Evolutionary conservation across 768 basidiomycete genomes (phyloP), one percentile per base, ranked within the genome.

Genomic region (Macrolepiota albuminosa): DNA sequence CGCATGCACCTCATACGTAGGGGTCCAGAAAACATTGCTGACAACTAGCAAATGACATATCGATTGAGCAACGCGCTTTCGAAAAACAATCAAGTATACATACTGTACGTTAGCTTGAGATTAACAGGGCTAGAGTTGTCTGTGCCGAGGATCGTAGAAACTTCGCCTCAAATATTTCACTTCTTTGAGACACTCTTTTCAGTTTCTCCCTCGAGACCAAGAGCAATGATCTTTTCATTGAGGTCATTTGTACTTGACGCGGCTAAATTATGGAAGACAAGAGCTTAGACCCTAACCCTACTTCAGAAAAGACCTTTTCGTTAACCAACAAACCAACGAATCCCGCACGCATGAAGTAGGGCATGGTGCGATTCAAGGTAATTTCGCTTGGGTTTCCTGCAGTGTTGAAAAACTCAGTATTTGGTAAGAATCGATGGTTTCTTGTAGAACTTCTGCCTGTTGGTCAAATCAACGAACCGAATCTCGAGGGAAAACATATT

Each of bases 401-500:
- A 2, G 7, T 9, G 40, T 4, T 3, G 40, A 13, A 31, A 14
- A 37, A 37, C 29, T 54, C 2, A 39, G 52, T n/a, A 4, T 6
- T 16, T 21, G 51, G 56, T 47, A 43, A 93, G 92, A 95, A 94
- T 70, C 84, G 93, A 40, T 94, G 93, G 90, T 73, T 95, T 11
- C 84, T 96, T 36, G 86, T 94, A 57, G 93, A 96, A 72, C 87
- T 95, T 67, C 81, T 95, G 40, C 75, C 80, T 1, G 70, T 82
- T 9, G 70, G 73, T 24, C 63, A 69, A 68, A 59, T 69, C 24
- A 67, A 45, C 63, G 49, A 61, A 56, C 49, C 71, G 53, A 36
- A 58, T 39, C 33, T 89, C 11, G 84, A 85, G 49, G 78, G 81
- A n/a, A 88, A 85, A 65, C 79, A 81, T 21, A 81, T 95, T 54